A percentile compares a stretch with the other conserved stretches of the same genome.
These are phyloP conservation scores for Leccinum fuscescens DNA, from an alignment of 1,284 basidiomycete species.

Conservation along the genomic window DNA sequence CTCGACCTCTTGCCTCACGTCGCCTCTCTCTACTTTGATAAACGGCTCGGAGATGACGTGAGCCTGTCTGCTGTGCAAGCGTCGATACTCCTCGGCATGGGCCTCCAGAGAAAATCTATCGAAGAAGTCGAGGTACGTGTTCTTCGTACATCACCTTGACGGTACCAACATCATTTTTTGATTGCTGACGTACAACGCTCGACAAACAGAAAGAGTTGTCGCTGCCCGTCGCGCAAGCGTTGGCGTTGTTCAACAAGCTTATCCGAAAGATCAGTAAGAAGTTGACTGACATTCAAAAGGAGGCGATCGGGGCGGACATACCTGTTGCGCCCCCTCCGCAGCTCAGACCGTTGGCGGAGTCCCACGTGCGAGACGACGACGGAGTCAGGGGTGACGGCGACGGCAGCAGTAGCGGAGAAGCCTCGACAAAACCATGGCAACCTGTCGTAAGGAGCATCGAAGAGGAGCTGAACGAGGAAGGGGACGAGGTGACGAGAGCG, in stretches of 20 bases:
- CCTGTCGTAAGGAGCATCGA: conserved; percentile 54
- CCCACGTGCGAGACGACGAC: conserved; percentile 6
- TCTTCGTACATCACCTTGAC: not conserved
- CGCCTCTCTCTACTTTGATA: conserved; percentile 82
- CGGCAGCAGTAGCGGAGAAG: conserved; percentile 23
- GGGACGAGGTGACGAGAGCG: conserved; percentile 50
- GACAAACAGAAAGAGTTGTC: conserved; percentile 66
- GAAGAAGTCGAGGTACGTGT: conserved; percentile 80
- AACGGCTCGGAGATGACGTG: conserved; percentile 62
- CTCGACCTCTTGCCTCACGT: conserved; percentile 87
- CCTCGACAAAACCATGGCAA: conserved; percentile 38
- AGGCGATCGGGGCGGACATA: conserved; percentile 62
- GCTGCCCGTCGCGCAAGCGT: conserved; percentile 81
- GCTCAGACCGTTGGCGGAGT: not conserved
- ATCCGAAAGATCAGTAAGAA: conserved; percentile 83
- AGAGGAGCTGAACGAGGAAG: conserved; percentile 73
- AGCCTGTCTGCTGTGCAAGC: conserved; percentile 83
- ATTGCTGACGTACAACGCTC: conserved; percentile 7
- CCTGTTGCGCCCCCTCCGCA: conserved; percentile 33
- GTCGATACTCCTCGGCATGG: conserved; percentile 85
- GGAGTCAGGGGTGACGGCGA: conserved; percentile 4
- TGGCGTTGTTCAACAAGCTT: conserved; percentile 92
- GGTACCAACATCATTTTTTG: not conserved
- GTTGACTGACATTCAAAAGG: conserved; percentile 81
- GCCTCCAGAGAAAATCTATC: conserved; percentile 87